Conservation (phyloP, 805 yeast genomes). For the Candida easanensis region DNA sequence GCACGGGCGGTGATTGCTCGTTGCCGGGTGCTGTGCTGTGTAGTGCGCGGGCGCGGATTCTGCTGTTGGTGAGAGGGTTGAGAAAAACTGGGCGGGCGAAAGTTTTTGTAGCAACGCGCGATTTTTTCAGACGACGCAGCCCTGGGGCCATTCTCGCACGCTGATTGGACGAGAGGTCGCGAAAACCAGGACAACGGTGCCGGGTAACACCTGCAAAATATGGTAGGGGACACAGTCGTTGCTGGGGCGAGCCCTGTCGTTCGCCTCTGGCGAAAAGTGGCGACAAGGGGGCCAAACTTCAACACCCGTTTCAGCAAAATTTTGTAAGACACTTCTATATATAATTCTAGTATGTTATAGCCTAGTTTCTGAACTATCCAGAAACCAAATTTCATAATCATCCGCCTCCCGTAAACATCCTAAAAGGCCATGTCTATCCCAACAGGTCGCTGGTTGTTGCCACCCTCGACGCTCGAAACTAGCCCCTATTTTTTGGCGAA, state of each 20-base stretch:
- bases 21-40: constrained; percentile 8
- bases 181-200: constrained; percentile 8
- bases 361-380: too few species aligned
- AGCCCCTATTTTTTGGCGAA: constrained; percentile 4
- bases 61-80: constrained; percentile 1
- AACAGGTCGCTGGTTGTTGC: background rate
- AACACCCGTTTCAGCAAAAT: background rate
- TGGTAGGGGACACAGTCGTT: constrained; percentile 9
- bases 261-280: background rate
- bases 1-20: constrained; percentile 4
- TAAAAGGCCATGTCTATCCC: background rate
- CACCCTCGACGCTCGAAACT: background rate
- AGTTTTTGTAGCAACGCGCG: constrained; percentile 11
- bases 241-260: constrained; percentile 9
- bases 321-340: background rate
- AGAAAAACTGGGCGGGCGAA: constrained; percentile 3
- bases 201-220: constrained; percentile 10
- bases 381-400: too few species aligned
- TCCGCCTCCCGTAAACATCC: background rate
- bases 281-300: background rate
- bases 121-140: constrained; percentile 2
- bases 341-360: background rate
- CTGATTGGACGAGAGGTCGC: constrained; percentile 9
- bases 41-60: constrained; percentile 3
- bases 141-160: background rate